These are phyloP conservation scores for Candida patagonica DNA, from an alignment of 805 yeast species.

Conservation along the genomic window DNA sequence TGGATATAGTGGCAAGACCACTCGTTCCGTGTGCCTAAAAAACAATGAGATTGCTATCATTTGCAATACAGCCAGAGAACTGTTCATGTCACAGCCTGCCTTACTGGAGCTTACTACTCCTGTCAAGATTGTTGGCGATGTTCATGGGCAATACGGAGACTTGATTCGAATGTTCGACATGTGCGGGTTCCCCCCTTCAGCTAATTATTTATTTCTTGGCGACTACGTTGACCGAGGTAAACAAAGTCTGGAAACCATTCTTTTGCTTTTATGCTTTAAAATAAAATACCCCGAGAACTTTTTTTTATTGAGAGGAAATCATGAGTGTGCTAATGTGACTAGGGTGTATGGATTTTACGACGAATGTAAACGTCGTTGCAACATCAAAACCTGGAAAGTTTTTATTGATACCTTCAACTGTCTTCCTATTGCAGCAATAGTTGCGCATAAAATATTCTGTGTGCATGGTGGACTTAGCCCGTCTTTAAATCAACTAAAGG, in stretches of 20 bases:
- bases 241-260: constrained; percentile 87
- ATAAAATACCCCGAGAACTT: constrained; percentile 96
- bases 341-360: constrained; percentile 96
- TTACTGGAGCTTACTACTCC: constrained; percentile 79
- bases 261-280: constrained; percentile 81
- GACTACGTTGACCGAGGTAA: constrained; percentile 98
- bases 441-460: constrained; percentile 89
- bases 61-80: constrained; percentile 81
- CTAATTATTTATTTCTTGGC: constrained; percentile 87
- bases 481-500: constrained; percentile 62
- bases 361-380: constrained; percentile 92
- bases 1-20: constrained; percentile 90
- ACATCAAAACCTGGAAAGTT: constrained; percentile 85
- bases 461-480: constrained; percentile 83
- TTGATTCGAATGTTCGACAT: constrained; percentile 82
- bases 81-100: constrained; percentile 84
- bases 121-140: constrained; percentile 84
- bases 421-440: constrained; percentile 89
- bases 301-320: constrained; percentile 87
- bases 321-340: constrained; percentile 95
- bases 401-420: constrained; percentile 94
- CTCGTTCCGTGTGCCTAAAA: constrained; percentile 80
- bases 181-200: constrained; percentile 94
- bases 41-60: constrained; percentile 81
- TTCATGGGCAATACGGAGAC: constrained; percentile 95